Evolutionary conservation across 257 asterid genomes (phyloP).

Genomic region (Nicotiana benthamiana): DNA sequence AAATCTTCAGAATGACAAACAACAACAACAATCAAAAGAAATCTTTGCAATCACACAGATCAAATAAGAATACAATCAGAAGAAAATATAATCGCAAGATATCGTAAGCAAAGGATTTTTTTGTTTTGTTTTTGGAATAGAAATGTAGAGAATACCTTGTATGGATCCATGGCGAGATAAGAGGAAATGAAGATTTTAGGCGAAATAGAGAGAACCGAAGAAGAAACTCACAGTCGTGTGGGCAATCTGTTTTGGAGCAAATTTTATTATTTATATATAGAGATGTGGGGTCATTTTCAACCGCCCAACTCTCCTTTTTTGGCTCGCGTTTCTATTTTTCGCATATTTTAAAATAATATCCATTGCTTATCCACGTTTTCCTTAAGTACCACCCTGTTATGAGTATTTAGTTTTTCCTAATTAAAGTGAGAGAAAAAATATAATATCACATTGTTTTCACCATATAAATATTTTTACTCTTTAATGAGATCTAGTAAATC

Average conservation of each 20-base stretch:
- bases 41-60: neutral
- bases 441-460: too few relatives aligned
- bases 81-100: neutral
- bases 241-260: neutral
- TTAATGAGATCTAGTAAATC: too few relatives aligned
- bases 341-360: neutral
- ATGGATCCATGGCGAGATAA: constrained; percentile 50
- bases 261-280: neutral
- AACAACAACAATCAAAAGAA: neutral
- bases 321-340: constrained; percentile 37
- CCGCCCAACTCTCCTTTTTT: neutral
- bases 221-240: neutral
- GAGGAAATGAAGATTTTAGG: neutral
- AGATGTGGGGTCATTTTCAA: constrained; percentile 20
- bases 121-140: too few relatives aligned
- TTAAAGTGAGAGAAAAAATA: too few relatives aligned
- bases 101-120: neutral
- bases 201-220: neutral
- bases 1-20: neutral
- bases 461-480: too few relatives aligned
- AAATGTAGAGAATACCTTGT: constrained; percentile 35
- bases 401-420: too few relatives aligned
- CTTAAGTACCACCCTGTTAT: neutral
- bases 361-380: neutral
- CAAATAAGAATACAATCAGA: neutral